These are phyloP conservation scores for Ganoderma multipileum DNA, from an alignment of 1,284 basidiomycete genomes.

Conservation along the genomic window DNA sequence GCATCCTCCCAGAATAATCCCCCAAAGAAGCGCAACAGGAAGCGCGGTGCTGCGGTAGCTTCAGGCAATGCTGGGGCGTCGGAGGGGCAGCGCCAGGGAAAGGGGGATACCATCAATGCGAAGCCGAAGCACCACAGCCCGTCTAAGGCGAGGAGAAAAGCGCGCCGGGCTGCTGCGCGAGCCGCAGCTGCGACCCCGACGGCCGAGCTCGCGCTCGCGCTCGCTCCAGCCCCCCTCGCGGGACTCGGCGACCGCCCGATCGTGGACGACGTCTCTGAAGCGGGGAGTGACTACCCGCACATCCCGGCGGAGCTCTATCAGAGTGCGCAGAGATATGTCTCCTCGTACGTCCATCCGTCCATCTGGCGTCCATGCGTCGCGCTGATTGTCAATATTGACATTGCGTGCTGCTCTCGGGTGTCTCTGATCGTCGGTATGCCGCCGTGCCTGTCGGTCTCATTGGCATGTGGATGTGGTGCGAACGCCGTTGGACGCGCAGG, in stretches of 20 bases:
- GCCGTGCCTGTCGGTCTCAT: not conserved
- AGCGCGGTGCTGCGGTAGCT: constrained; percentile 19
- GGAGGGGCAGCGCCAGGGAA: not conserved
- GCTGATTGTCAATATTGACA: constrained; percentile 7
- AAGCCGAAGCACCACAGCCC: constrained; percentile 19
- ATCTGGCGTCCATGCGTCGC: not conserved
- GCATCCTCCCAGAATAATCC: constrained; percentile 3
- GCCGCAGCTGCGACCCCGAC: constrained; percentile 15
- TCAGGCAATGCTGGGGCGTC: constrained; percentile 18
- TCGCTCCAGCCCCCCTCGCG: not conserved
- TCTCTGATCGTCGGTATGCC: not conserved
- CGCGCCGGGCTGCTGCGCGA: constrained; percentile 29
- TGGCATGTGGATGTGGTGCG: not conserved
- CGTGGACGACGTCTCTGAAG: constrained; percentile 60
- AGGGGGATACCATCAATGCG: constrained; percentile 8
- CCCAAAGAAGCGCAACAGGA: constrained; percentile 24
- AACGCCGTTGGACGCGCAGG: constrained; percentile 38
- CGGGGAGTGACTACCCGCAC: constrained; percentile 43
- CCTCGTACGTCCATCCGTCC: constrained; percentile 32
- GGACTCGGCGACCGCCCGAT: constrained; percentile 48
- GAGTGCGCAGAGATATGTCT: constrained; percentile 58
- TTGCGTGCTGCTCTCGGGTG: not conserved
- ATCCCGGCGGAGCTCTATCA: constrained; percentile 47
- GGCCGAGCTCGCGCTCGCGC: not conserved
- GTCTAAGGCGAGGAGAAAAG: constrained; percentile 29